Conservation (phyloP, 768 basidiomycete genomes). For the Russula ochroleuca region DNA sequence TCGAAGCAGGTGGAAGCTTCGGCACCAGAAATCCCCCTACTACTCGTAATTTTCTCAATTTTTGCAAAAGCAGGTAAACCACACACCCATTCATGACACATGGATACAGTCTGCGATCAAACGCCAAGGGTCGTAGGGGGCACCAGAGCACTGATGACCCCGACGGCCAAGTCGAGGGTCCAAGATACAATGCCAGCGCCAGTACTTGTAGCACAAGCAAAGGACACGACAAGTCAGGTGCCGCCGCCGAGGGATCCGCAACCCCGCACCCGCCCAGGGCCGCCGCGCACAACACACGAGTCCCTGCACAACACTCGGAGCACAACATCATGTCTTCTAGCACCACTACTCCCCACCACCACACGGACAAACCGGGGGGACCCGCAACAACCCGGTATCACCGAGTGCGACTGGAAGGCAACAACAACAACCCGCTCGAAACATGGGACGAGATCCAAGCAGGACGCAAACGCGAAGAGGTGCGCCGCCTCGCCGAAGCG, state of each 20-base stretch:
- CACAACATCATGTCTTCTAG: too few species aligned
- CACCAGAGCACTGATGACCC: neutral
- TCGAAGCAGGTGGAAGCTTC: too few species aligned
- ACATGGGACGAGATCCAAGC: neutral
- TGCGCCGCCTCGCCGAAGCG: neutral
- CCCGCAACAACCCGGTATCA: too few species aligned
- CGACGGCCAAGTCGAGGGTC: neutral
- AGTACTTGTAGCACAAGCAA: too few species aligned
- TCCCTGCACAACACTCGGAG: neutral
- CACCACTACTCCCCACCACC: too few species aligned
- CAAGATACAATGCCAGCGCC: too few species aligned
- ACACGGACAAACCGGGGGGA: too few species aligned
- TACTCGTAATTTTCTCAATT: neutral
- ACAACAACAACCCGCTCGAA: too few species aligned
- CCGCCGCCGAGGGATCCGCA: neutral
- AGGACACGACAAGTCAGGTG: neutral
- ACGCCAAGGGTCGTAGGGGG: neutral
- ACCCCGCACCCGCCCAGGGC: neutral
- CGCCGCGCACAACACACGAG: neutral
- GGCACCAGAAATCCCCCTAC: neutral
- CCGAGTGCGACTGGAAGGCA: too few species aligned
- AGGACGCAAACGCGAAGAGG: neutral
- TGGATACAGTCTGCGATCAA: neutral
- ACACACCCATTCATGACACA: neutral
- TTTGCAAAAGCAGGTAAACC: too few species aligned